Percentiles rank a stretch among this genome's conserved stretches.
Conservation (phyloP, 139 green algal genomes). For the Haematococcus sp. region DNA sequence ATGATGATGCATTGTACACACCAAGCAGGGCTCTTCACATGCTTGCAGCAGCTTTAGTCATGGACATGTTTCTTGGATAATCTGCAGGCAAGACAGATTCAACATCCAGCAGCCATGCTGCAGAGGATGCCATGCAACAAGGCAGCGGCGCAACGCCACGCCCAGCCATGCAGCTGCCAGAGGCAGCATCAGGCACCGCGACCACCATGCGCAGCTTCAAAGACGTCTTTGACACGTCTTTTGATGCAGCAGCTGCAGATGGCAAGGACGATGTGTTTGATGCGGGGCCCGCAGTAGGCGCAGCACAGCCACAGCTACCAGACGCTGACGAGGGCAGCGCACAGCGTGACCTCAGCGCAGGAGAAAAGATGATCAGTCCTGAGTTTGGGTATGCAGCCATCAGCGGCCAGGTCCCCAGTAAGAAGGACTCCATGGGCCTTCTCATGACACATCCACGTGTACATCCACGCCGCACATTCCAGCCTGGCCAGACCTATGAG, state of each 20-base stretch:
- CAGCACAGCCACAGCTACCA: neutral
- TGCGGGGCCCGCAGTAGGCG: neutral
- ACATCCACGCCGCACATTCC: constrained; percentile 17
- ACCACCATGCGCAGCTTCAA: constrained; percentile 3
- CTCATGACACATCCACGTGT: constrained; percentile 22
- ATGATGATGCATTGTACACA: too few species aligned
- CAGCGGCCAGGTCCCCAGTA: constrained; percentile 14
- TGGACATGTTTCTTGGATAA: neutral
- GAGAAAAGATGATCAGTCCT: constrained; percentile 3
- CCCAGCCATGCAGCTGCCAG: neutral
- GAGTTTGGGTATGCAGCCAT: constrained; percentile 34
- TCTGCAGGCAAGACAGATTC: neutral
- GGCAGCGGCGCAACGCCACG: neutral
- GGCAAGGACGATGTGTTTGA: neutral
- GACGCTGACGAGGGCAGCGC: neutral
- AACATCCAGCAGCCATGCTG: neutral
- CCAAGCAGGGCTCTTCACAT: too few species aligned
- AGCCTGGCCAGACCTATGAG: constrained; percentile 37
- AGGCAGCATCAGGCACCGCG: too few species aligned
- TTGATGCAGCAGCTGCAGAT: neutral
- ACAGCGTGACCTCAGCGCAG: neutral
- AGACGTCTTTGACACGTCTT: neutral
- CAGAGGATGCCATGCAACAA: neutral
- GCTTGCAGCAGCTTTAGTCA: too few species aligned
- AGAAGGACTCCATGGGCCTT: neutral